A percentile compares a stretch with the other conserved stretches of the same genome.
These are phyloP conservation scores for Debaryomycetaceae sp. DNA, from an alignment of 1,139 yeast genomes.

Conservation along the genomic window DNA sequence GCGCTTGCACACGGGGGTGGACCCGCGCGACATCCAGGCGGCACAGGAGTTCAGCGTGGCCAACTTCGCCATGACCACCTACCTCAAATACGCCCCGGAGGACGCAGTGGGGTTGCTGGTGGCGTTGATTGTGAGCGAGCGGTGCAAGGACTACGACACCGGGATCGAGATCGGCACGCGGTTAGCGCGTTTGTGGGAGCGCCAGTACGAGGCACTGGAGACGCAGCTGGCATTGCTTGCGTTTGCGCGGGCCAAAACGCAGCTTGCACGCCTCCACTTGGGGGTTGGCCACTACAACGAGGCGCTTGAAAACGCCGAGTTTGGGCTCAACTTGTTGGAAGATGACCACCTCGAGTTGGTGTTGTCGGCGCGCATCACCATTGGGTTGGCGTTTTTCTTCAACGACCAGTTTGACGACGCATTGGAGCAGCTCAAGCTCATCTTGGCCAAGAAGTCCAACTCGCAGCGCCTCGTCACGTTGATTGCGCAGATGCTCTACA, in stretches of 20 bases:
- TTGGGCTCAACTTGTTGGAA: conserved; percentile 49
- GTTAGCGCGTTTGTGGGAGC: conserved; percentile 51
- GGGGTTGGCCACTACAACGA: conserved; percentile 51
- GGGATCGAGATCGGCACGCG: conserved; percentile 48
- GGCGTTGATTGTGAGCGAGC: conserved; percentile 60
- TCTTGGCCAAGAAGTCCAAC: conserved; percentile 45
- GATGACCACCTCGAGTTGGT: conserved; percentile 33
- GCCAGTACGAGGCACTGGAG: conserved; percentile 52
- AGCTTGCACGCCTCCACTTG: conserved; percentile 63
- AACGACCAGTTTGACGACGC: conserved; percentile 58
- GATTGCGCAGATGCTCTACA: conserved; percentile 75
- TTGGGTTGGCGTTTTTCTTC: conserved; percentile 70
- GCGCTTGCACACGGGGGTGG: conserved; percentile 34
- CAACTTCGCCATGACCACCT: conserved; percentile 67
- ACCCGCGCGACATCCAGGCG: conserved; percentile 51
- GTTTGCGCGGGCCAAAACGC: conserved; percentile 61
- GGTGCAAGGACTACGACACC: conserved; percentile 56
- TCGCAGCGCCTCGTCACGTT: conserved; percentile 63
- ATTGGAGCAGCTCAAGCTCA: conserved; percentile 58
- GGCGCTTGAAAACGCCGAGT: conserved; percentile 61
- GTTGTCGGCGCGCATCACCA: conserved; percentile 61
- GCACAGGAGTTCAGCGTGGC: conserved; percentile 67
- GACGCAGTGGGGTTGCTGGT: conserved; percentile 61
- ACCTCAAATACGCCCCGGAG: conserved; percentile 61
- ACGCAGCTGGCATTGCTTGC: conserved; percentile 40